These are phyloP conservation scores for Murraya paniculata DNA, from an alignment of 345 rosid species.

Conservation along the genomic window DNA sequence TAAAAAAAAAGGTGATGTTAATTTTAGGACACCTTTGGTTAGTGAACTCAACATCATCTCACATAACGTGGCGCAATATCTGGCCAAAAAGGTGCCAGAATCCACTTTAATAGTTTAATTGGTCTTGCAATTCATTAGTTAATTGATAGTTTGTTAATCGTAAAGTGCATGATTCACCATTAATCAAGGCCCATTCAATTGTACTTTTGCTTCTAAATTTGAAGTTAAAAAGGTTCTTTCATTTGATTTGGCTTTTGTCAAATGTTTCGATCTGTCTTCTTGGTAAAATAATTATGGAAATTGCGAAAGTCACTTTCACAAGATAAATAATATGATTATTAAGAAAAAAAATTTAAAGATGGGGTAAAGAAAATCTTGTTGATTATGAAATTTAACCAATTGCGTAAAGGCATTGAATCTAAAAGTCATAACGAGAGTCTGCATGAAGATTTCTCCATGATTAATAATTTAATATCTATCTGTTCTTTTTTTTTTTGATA, in stretches of 20 bases:
- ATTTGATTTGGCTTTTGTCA: not conserved
- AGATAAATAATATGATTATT: not conserved
- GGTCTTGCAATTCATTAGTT: not conserved
- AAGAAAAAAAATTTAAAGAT: not conserved
- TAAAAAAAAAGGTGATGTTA: not conserved
- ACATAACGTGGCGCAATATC: not conserved
- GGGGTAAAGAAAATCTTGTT: not conserved
- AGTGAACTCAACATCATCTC: not conserved
- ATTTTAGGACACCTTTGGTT: not conserved
- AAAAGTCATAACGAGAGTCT: not conserved
- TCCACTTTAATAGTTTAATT: not conserved
- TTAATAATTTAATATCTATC: too few relatives aligned
- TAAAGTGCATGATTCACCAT: not conserved
- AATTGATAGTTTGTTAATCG: not conserved
- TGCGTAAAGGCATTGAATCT: not conserved
- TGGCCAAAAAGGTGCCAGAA: not conserved
- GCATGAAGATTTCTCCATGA: not conserved
- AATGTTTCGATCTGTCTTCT: not conserved
- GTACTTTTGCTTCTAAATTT: not conserved
- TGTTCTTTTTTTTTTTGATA: not conserved
- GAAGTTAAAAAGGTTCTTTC: not conserved
- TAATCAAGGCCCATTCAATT: not conserved
- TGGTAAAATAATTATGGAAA: not conserved
- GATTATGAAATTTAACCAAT: not conserved
- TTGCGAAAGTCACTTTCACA: not conserved